phyloP scores from a whole-genome alignment of 2,329 filamentous ascomycete species.

The Cladosporium cucumerinum region DNA sequence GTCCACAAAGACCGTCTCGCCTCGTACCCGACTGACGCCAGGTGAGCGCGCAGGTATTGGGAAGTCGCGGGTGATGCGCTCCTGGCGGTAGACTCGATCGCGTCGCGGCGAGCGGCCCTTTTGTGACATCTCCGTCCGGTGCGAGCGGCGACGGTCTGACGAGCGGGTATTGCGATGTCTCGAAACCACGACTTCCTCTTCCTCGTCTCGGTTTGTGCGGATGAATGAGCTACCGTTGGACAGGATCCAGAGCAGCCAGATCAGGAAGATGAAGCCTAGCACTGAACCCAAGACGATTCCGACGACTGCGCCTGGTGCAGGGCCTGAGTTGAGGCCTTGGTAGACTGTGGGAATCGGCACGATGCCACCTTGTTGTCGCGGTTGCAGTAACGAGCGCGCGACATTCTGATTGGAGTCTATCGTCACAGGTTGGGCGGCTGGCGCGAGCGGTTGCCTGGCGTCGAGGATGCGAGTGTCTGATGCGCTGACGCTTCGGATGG shows the following conservation, averaged over 20 bases:
- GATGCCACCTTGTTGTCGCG: slow-evolving; percentile 23
- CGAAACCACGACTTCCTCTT: slow-evolving; percentile 33
- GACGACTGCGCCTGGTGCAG: slow-evolving; percentile 55
- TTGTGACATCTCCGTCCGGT: slow-evolving; percentile 31
- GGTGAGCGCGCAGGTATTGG: slow-evolving; percentile 21
- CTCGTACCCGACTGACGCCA: slow-evolving; percentile 28
- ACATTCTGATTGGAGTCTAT: neutral
- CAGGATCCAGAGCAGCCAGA: slow-evolving; percentile 50
- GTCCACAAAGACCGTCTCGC: slow-evolving; percentile 42
- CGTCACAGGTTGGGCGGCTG: slow-evolving; percentile 16
- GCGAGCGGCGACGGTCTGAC: slow-evolving; percentile 25
- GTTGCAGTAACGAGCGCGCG: slow-evolving; percentile 12
- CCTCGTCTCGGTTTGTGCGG: slow-evolving; percentile 26
- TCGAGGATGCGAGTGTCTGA: slow-evolving; percentile 30
- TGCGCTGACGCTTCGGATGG: slow-evolving; percentile 9
- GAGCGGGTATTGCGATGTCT: slow-evolving; percentile 12
- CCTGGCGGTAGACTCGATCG: slow-evolving; percentile 33
- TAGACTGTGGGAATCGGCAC: slow-evolving; percentile 61
- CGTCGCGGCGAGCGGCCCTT: slow-evolving; percentile 26
- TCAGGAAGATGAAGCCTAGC: slow-evolving; percentile 51
- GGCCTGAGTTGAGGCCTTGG: slow-evolving; percentile 50
- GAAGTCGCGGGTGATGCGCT: slow-evolving; percentile 35
- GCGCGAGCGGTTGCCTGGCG: slow-evolving; percentile 24
- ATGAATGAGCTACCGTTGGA: slow-evolving; percentile 32
- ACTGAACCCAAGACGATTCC: slow-evolving; percentile 59